Percentiles rank a stretch among this genome's conserved stretches.
Conservation (phyloP, 2,329 filamentous ascomycete species). For the Teratosphaeria pseudoeucalypti region DNA sequence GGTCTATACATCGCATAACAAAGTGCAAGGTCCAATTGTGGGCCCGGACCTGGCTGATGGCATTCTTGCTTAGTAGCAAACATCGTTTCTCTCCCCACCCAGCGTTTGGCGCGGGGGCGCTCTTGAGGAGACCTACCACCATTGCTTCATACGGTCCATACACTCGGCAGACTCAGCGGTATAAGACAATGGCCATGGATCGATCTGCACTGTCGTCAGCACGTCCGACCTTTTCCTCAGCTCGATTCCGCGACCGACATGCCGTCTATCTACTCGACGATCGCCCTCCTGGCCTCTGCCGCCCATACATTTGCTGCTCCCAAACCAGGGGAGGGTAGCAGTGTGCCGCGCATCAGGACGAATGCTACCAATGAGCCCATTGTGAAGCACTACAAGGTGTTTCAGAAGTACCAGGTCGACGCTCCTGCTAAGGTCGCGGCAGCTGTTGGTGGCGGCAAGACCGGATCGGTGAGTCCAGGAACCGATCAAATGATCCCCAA, state of each 20-base stretch:
- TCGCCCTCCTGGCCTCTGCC: not conserved
- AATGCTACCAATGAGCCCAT: not conserved
- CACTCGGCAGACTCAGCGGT: not conserved
- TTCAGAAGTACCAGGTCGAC: not conserved
- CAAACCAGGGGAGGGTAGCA: not conserved
- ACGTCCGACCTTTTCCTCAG: not conserved
- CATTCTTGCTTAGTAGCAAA: not conserved
- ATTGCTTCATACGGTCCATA: not conserved
- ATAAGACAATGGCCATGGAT: not conserved
- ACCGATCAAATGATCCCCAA: not conserved
- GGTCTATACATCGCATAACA: too few relatives aligned
- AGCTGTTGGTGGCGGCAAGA: not conserved
- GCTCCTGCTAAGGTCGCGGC: not conserved
- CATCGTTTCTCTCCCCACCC: not conserved
- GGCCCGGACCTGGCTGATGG: not conserved
- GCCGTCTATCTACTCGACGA: not conserved
- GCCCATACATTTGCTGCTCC: not conserved
- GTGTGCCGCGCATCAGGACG: not conserved
- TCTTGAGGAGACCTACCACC: not conserved
- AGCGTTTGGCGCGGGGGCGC: not conserved
- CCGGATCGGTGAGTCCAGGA: not conserved
- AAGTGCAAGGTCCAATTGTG: not conserved
- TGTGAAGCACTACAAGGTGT: not conserved
- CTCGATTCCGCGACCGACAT: not conserved
- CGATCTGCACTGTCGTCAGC: not conserved